Evolutionary conservation across 2,329 filamentous ascomycete species (phyloP), one percentile per base, ranked within the genome.

Genomic region (Fusarium pininemorale): DNA sequence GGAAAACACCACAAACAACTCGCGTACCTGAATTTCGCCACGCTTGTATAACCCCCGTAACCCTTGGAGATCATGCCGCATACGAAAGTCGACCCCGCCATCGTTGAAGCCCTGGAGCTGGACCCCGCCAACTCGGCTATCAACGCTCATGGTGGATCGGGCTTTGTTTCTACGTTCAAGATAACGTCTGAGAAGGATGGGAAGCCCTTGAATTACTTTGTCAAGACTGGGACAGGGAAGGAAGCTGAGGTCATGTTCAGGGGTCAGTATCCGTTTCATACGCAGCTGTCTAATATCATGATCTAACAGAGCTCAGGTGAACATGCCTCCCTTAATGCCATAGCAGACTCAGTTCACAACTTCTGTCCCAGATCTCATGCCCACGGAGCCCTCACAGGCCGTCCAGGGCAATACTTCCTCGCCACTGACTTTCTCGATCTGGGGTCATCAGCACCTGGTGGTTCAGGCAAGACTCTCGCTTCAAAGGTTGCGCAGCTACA

Each of bases 341-440:
- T 98, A 74, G 89, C 94, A 80, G 79, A 85, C 51, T 86, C 86
- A 20, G 92, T 96, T 0, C 93, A 94, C 3, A 88, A 88, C 38
- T 89, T 98, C 60, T 96, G 93, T 79, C 95, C 95, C 0, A 86
- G 87, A 53, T 92, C 93, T 1, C 87, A 94, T 79, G 94, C 93
- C 39, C 90, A 94, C 79, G 95, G 95, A 3, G 78, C 86, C 5
- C 85, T 89, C 35, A 85, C 82, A 3, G 86, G 85, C 5, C 89
- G 89, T 60, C 84, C 91, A 1, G 80, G 81, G 47, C 82, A 79
- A 22, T 84, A 83, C 80, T 92, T 91, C 78, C 85, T 92, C 35
- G 92, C 89, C 1, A 98, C 94, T 0, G 94, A 97, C 77, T 98
- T 95, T 79, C 86, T 98, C 0, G 89, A 96, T 62, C 86, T 95